These are phyloP conservation scores for Penicillium tannophilum DNA, from an alignment of 495 filamentous ascomycete genomes.

Conservation along the genomic window DNA sequence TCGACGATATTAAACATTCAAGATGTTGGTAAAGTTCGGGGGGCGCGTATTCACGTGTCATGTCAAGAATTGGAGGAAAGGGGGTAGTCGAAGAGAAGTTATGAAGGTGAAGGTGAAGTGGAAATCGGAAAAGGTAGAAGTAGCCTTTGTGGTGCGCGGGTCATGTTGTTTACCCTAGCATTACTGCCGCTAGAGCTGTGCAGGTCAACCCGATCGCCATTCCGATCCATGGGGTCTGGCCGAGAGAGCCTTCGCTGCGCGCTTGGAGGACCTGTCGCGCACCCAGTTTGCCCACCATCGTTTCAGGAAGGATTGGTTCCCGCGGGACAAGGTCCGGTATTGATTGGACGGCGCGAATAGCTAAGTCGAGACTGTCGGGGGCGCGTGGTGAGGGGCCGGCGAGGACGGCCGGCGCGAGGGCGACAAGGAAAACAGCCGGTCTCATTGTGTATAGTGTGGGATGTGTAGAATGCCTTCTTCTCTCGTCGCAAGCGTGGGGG, in stretches of 20 bases:
- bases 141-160: constrained; percentile 3
- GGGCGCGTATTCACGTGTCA: constrained; percentile 27
- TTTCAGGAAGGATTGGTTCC: constrained; percentile 15
- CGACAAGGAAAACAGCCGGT: constrained; percentile 30
- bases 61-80: constrained; percentile 3
- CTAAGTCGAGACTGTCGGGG: constrained; percentile 25
- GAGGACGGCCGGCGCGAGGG: constrained; percentile 38
- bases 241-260: constrained; percentile 48
- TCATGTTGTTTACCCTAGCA: constrained; percentile 36
- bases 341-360: constrained; percentile 30
- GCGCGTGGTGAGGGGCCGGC: constrained; percentile 29
- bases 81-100: constrained; percentile 21
- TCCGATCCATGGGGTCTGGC: constrained; percentile 52
- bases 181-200: constrained; percentile 47
- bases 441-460: constrained; percentile 31
- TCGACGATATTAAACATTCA: constrained; percentile 16
- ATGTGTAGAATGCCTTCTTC: constrained; percentile 3
- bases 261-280: constrained; percentile 32
- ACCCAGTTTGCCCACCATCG: constrained; percentile 1
- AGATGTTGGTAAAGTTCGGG: constrained; percentile 7
- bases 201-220: constrained; percentile 51
- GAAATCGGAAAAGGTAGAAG: constrained; percentile 14
- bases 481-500: not conserved
- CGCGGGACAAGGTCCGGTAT: constrained; percentile 26
- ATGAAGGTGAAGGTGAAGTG: constrained; percentile 19